Conservation (phyloP, 2,329 filamentous ascomycete species). For the Clonostachys chloroleuca region DNA sequence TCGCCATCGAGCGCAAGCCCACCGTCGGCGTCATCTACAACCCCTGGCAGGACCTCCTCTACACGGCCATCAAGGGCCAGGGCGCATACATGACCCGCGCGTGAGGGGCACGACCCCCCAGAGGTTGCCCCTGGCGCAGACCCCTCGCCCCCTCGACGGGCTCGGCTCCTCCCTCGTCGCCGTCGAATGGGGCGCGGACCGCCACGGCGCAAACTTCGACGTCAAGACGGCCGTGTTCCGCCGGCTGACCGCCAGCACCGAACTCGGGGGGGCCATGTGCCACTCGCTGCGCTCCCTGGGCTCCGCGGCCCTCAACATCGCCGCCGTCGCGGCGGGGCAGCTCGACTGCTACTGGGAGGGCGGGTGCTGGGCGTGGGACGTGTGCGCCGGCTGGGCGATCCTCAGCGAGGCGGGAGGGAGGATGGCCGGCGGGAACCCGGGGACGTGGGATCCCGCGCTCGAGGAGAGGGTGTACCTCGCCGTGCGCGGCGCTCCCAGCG, state of each 20-base stretch:
- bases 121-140: constrained; percentile 30
- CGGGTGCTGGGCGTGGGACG: constrained; percentile 83
- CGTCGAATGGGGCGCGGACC: constrained; percentile 69
- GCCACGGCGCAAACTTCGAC: constrained; percentile 66
- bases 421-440: constrained; percentile 70
- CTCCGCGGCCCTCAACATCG: constrained; percentile 71
- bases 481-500: constrained; percentile 52
- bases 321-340: constrained; percentile 65
- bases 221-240: constrained; percentile 65
- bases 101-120: constrained; percentile 29
- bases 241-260: constrained; percentile 51
- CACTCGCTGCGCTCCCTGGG: constrained; percentile 69
- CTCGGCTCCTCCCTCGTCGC: constrained; percentile 63
- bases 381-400: constrained; percentile 77
- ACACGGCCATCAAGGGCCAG: constrained; percentile 62
- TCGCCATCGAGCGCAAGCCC: constrained; percentile 58
- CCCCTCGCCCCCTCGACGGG: constrained; percentile 54
- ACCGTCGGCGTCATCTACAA: constrained; percentile 75
- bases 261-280: constrained; percentile 69
- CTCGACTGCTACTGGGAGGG: constrained; percentile 79
- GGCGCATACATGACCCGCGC: constrained; percentile 57
- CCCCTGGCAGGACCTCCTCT: constrained; percentile 67
- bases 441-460: constrained; percentile 60
- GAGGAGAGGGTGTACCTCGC: constrained; percentile 60
- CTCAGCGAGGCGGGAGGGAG: constrained; percentile 69